Conservation (phyloP, 2,329 filamentous ascomycete genomes). For the Talaromyces sp. region DNA sequence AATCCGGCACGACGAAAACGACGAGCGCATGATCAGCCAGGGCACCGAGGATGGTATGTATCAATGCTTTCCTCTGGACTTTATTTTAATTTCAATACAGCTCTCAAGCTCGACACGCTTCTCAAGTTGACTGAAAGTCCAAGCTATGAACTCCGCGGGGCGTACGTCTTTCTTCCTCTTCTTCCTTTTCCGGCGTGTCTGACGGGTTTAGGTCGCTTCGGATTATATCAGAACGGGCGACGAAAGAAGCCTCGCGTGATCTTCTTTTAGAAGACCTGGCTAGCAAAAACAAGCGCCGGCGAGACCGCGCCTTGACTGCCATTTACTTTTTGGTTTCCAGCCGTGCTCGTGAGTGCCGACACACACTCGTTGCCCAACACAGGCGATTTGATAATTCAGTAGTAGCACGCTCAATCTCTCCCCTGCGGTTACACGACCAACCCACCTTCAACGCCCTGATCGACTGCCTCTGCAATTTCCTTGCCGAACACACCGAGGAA, state of each 20-base stretch:
- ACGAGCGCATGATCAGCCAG: conserved; percentile 69
- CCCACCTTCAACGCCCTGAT: conserved; percentile 36
- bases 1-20: conserved; percentile 60
- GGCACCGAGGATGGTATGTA: conserved; percentile 62
- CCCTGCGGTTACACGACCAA: conserved; percentile 29
- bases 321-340: conserved; percentile 40
- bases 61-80: too few species aligned
- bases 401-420: conserved; percentile 33
- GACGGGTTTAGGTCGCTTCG: conserved; percentile 33
- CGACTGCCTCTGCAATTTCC: conserved; percentile 38
- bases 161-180: conserved; percentile 47
- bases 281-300: conserved; percentile 31
- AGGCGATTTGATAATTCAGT: neutral
- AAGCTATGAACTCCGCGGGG: conserved; percentile 68
- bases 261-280: conserved; percentile 39
- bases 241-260: conserved; percentile 35
- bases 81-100: conserved; percentile 18
- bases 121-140: conserved; percentile 65
- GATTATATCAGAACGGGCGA: conserved; percentile 43
- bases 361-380: neutral
- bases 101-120: conserved; percentile 62
- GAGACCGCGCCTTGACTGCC: conserved; percentile 39
- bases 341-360: conserved; percentile 28
- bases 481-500: conserved; percentile 34
- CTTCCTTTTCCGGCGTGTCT: neutral